Evolutionary conservation across 2,329 filamentous ascomycete species (phyloP).

Genomic region (Ophiosphaerella narmari): DNA sequence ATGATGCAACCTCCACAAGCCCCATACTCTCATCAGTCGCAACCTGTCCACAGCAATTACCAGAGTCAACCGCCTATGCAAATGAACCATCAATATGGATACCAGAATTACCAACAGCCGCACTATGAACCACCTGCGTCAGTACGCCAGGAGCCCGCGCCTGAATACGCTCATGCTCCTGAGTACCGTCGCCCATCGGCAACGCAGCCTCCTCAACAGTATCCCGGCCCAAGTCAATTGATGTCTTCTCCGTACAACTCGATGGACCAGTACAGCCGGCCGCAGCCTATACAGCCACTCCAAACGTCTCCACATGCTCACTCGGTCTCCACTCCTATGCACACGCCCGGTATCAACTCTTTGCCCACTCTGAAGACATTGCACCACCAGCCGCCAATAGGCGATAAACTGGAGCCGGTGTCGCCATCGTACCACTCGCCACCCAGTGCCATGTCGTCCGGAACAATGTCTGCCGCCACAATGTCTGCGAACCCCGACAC

Average conservation of each 20-base stretch:
- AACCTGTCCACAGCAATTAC: constrained; percentile 35
- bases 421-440: constrained; percentile 51
- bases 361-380: constrained; percentile 52
- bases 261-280: constrained; percentile 45
- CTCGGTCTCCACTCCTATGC: constrained; percentile 35
- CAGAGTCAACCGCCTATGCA: constrained; percentile 40
- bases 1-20: constrained; percentile 47
- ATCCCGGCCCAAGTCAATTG: constrained; percentile 41
- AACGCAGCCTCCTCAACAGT: constrained; percentile 39
- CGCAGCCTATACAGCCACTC: constrained; percentile 41
- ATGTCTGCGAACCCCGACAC: constrained; percentile 42
- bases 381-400: constrained; percentile 36
- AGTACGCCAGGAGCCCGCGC: constrained; percentile 43
- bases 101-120: constrained; percentile 43
- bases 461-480: constrained; percentile 38
- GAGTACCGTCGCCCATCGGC: constrained; percentile 51
- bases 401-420: constrained; percentile 48
- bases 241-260: constrained; percentile 40
- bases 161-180: constrained; percentile 45
- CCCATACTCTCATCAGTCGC: constrained; percentile 38
- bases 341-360: constrained; percentile 40
- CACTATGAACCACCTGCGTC: constrained; percentile 46
- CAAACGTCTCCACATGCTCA: constrained; percentile 40
- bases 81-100: constrained; percentile 48
- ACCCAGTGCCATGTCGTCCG: constrained; percentile 35